Evolutionary conservation across 176 grass and related monocot species (phyloP).

Genomic region (Melocanna baccifera): DNA sequence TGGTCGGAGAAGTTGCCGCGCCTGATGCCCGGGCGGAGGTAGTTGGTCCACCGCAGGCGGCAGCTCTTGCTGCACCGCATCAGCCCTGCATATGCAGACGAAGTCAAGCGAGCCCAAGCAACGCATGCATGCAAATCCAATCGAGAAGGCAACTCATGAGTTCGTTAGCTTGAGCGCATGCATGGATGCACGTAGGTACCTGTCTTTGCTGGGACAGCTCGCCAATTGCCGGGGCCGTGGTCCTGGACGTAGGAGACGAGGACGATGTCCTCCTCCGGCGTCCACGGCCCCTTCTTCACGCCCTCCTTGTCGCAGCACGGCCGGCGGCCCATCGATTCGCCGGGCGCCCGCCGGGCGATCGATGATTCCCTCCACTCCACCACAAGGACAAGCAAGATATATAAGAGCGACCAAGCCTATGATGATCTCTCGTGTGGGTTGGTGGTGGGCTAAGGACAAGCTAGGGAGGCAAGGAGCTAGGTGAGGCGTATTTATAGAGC

Average conservation of each 20-base stretch:
- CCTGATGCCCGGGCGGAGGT: constrained; percentile 76
- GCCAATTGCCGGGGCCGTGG: constrained; percentile 76
- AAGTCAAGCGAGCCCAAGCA: not conserved
- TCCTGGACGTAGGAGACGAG: constrained; percentile 83
- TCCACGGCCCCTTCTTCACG: constrained; percentile 89
- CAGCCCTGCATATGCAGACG: constrained; percentile 30
- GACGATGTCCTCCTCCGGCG: constrained; percentile 76
- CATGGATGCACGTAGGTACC: constrained; percentile 6
- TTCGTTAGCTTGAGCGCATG: not conserved
- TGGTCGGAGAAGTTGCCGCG: constrained; percentile 64
- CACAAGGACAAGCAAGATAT: not conserved
- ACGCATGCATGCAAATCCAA: not conserved
- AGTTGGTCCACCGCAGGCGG: constrained; percentile 86
- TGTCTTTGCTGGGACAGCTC: constrained; percentile 50
- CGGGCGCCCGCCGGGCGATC: not conserved
- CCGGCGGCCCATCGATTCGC: constrained; percentile 47
- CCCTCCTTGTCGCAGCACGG: constrained; percentile 63
- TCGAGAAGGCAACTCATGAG: not conserved
- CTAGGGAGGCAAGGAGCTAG: not conserved
- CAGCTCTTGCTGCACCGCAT: constrained; percentile 86
- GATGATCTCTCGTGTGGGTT: no score
- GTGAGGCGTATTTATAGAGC: not conserved
- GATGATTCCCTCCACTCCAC: not conserved
- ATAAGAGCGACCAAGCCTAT: not conserved
- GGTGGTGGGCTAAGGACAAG: not conserved